These are phyloP conservation scores for Scheffersomyces spartinae DNA, from an alignment of 805 yeast genomes.

Conservation along the genomic window DNA sequence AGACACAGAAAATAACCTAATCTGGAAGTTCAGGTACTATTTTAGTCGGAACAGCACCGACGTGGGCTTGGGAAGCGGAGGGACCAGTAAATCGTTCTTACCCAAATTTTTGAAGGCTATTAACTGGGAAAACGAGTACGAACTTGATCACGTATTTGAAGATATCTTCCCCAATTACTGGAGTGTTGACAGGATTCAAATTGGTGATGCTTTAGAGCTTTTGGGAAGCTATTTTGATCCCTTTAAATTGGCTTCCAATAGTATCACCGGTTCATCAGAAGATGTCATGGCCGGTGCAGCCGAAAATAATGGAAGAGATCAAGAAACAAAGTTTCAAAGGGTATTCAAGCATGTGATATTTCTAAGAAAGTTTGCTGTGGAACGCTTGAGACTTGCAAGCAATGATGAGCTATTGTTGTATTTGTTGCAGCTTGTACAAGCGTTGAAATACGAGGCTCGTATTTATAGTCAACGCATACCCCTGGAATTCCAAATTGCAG, in stretches of 20 bases:
- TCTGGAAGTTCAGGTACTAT: slow-evolving; percentile 88
- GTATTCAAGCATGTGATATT: slow-evolving; percentile 35
- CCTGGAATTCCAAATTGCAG: slow-evolving; percentile 15
- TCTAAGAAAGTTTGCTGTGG: slow-evolving; percentile 82
- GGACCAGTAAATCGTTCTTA: slow-evolving; percentile 42
- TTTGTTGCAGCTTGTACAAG: slow-evolving; percentile 82
- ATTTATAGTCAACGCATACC: slow-evolving; percentile 2
- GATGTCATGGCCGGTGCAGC: slow-evolving; percentile 1
- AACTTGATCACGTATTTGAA: slow-evolving; percentile 59
- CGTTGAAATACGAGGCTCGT: slow-evolving; percentile 63
- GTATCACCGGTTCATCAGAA: slow-evolving; percentile 1
- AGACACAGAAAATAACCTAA: slow-evolving; percentile 72
- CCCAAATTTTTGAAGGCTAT: slow-evolving; percentile 81
- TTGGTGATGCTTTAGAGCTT: slow-evolving; percentile 79
- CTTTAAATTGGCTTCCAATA: slow-evolving; percentile 12
- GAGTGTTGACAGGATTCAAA: slow-evolving; percentile 57
- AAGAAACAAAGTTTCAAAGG: slow-evolving; percentile 19
- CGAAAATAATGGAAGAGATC: slow-evolving; percentile 7
- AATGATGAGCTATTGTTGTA: slow-evolving; percentile 75
- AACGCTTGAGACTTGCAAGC: slow-evolving; percentile 63
- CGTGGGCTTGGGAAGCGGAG: slow-evolving; percentile 8
- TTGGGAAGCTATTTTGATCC: slow-evolving; percentile 68
- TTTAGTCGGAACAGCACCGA: slow-evolving; percentile 39
- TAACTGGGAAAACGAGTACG: slow-evolving; percentile 78
- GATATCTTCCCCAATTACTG: slow-evolving; percentile 55